Evolutionary conservation across 2,329 filamentous ascomycete genomes (phyloP), one percentile per base, ranked within the genome.

Genomic region (Fusarium scirpi): DNA sequence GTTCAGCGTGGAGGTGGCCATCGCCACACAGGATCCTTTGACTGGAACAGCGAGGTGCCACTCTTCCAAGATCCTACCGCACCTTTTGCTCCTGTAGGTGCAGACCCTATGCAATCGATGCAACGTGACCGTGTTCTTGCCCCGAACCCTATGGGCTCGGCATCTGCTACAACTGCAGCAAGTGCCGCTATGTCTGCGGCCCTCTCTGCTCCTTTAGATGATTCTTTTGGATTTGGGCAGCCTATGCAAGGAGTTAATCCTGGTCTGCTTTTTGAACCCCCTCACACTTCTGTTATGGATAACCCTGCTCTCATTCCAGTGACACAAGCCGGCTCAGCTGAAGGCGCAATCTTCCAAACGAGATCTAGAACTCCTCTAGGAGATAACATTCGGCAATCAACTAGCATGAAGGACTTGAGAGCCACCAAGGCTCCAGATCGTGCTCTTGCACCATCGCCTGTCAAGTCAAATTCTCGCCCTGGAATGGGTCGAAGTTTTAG

Each of bases 1-100:
- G 60, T 74, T 20, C 76, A 76, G 40, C 63, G 66, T 45, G 49
- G 49, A 27, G 49, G 49, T 53, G 72, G 80, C 3, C 81, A 88
- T 43, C 83, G 84, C 44, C 79, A 83, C 29, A 83, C 85, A 65
- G 84, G 81, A 44, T 86, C 87, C 1, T 82, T 87, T 56, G 87
- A 90, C 76, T 90, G 88, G 88, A 83, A 83, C 49, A 84, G 83
- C 67, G 81, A 84, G 22, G 84, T 85, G 61, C 86, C 87, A 56
- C 82, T 89, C 59, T 88, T 88, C 71, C 87, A 86, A 68, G 83
- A 85, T 32, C 79, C 81, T 6, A 80, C 73, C 44, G 73, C 78
- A 43, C 72, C 82, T 9, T 72, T 77, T 15, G 68, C 75, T 25
- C 70, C 74, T 7, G 72, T 78, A 20, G 79, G 76, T 63, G 80